Evolutionary conservation across 177 flowering plant species (phyloP), one percentile per base, ranked within the genome.

Genomic region (Tripterygium wilfordii): DNA sequence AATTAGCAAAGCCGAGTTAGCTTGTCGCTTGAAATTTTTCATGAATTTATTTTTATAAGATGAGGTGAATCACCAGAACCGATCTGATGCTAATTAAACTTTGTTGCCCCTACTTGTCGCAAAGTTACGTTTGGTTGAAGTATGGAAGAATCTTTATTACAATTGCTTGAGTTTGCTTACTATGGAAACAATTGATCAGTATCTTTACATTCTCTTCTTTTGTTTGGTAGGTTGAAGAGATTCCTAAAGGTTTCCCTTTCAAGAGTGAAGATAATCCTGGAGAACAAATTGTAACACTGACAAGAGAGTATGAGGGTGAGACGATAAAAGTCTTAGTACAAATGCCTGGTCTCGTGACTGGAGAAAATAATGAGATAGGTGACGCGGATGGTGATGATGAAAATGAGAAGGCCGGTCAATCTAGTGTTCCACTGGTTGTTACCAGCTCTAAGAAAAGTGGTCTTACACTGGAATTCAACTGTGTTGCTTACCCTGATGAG

Each of bases 401-500:
- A 23, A 19, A 26, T 25, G 72, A 54, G 26, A 64, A 36, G 19
- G 53, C 35, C 1, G 44, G 15, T 48, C 66, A 69, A 27, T 66
- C 79, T 2, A 66, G 68, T 50, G 42, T 92, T 14, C 82, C 95
- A 3, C 45, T 92, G 37, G 66, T 71, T 10, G 80, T 89, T 12
- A 76, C 44, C 25, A 72, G 86, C 35, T 59, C 82, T 4, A 92
- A 92, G 71, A 74, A 57, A 40, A 31, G 42, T 55, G 83, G 79
- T 13, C 62, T 64, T 1, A 42, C 17, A 29, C 58, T 92, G 48
- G 92, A 84, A 67, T 89, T 92, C 54, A 57, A 56, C 36, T 63
- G 72, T 42, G 68, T 73, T 39, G 96, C 90, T 38, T 79, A 41
- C 30, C 71, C 83, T 0, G 96, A 86, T 56, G 90, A 80, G 65